Percentiles rank a stretch among this genome's conserved stretches.
Evolutionary conservation across 2,329 filamentous ascomycete genomes (phyloP).

Genomic region (Fusarium irregulare): DNA sequence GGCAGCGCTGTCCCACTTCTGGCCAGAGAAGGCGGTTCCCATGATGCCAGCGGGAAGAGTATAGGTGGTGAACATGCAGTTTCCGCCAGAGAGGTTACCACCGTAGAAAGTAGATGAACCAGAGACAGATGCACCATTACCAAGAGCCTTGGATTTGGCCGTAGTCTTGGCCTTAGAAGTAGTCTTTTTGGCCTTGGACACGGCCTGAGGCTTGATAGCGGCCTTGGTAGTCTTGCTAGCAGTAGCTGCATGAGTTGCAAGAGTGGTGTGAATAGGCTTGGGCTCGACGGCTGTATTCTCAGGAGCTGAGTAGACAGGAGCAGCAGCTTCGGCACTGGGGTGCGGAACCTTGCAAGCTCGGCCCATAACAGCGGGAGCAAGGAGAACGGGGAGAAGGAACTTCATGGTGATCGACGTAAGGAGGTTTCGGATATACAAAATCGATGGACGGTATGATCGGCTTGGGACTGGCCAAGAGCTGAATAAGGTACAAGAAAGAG

Average conservation of each 20-base stretch:
- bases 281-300: slow-evolving; percentile 13
- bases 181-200: background rate
- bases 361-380: slow-evolving; percentile 45
- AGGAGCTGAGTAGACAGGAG: slow-evolving; percentile 9
- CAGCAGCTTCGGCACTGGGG: background rate
- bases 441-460: background rate
- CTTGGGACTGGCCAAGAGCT: slow-evolving; percentile 38
- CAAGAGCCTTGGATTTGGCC: slow-evolving; percentile 8
- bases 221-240: background rate
- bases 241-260: slow-evolving; percentile 19
- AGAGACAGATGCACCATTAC: slow-evolving; percentile 14
- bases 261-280: slow-evolving; percentile 26
- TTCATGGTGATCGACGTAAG: slow-evolving; percentile 40
- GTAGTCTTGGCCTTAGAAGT: background rate
- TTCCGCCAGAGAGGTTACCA: slow-evolving; percentile 68
- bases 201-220: background rate
- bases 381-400: slow-evolving; percentile 41
- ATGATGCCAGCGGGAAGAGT: slow-evolving; percentile 68
- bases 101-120: slow-evolving; percentile 61
- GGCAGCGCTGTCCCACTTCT: slow-evolving; percentile 65
- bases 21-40: slow-evolving; percentile 70
- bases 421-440: slow-evolving; percentile 13
- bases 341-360: slow-evolving; percentile 39
- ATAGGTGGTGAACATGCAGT: slow-evolving; percentile 72
- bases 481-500: background rate